Evolutionary conservation across 2,329 filamentous ascomycete species (phyloP), one percentile per base, ranked within the genome.

Genomic region (Scleromitrula shiraiana): DNA sequence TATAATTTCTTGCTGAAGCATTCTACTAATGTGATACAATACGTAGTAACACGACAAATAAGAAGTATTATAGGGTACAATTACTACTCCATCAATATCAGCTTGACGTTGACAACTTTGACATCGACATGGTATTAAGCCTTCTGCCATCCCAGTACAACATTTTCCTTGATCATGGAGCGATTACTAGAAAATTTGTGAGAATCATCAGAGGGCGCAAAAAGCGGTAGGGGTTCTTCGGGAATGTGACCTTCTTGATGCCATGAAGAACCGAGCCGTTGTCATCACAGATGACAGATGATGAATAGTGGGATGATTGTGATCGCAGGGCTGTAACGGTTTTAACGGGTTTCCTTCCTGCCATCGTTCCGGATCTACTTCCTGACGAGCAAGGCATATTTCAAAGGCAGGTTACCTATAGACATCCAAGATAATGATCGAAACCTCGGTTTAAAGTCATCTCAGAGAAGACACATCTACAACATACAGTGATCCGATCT

Each of bases 291-390:
- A 32, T 46, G n/a, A 32, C 17, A 29, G 26, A 46, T 30, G 10
- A 30, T 37, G 20, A 27, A 32, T 15, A 43, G 33, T 35, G 41
- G 30, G 5, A 20, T 35, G 20, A 20, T 29, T 22, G 19, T 24
- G n/a, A 32, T 32, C 19, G 35, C 44, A 46, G 36, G 36, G 44
- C 36, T 46, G 36, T 46, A 46, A 46, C 45, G 45, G 45, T 17
- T 10, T 46, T 32, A n/a, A n/a, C n/a, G n/a, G n/a, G n/a, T n/a
- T n/a, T n/a, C n/a, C 15, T 32, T 27, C 20, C 7, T 20, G 17
- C 23, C 14, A 5, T 14, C 22, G 20, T 39, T 12, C 37, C n/a
- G 23, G 15, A 1, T 27, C 15, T 19, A 12, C 23, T 45, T 8
- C 15, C n/a, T 37, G n/a, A n/a, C 33, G 17, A 37, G 33, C 33